Conservation (phyloP, 2,329 filamentous ascomycete genomes). For the Helicocarpus griseus region DNA sequence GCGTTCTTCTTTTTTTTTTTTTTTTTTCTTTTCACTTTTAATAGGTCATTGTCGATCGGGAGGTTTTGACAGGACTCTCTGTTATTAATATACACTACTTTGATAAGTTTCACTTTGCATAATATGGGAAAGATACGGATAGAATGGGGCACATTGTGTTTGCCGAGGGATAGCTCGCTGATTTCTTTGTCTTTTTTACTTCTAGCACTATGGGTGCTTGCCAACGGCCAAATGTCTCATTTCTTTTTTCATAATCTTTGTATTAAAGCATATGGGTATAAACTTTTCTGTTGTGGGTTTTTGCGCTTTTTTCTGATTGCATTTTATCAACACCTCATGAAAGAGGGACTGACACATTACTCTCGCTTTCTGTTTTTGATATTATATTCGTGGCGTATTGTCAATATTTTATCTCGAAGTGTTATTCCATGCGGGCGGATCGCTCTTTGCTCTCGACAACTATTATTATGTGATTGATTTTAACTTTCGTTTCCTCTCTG, state of each 20-base stretch:
- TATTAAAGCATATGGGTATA: slow-evolving; percentile 1
- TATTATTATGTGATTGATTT: not conserved
- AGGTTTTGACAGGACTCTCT: not conserved
- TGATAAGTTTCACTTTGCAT: not conserved
- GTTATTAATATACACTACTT: slow-evolving; percentile 1
- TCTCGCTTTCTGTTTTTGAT: not conserved
- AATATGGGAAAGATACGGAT: slow-evolving; percentile 2
- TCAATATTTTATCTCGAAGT: not conserved
- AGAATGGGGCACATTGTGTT: not conserved
- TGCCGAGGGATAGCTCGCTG: not conserved
- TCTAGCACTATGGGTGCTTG: not conserved
- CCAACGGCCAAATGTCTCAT: slow-evolving; percentile 4
- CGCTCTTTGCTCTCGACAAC: not conserved
- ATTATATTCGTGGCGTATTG: not conserved
- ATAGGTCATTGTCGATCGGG: not conserved
- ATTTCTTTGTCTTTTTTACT: not conserved
- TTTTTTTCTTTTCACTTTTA: slow-evolving; percentile 1
- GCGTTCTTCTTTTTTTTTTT: slow-evolving; percentile 6
- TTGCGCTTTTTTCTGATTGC: not conserved
- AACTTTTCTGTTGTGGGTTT: not conserved
- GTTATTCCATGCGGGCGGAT: not conserved
- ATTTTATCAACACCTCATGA: not conserved
- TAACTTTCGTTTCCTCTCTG: not conserved
- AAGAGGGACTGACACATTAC: not conserved
- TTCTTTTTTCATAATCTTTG: not conserved